Evolutionary conservation across 1,284 basidiomycete genomes (phyloP), one percentile per base, ranked within the genome.

Genomic region (Cutaneotrichosporon sp.): DNA sequence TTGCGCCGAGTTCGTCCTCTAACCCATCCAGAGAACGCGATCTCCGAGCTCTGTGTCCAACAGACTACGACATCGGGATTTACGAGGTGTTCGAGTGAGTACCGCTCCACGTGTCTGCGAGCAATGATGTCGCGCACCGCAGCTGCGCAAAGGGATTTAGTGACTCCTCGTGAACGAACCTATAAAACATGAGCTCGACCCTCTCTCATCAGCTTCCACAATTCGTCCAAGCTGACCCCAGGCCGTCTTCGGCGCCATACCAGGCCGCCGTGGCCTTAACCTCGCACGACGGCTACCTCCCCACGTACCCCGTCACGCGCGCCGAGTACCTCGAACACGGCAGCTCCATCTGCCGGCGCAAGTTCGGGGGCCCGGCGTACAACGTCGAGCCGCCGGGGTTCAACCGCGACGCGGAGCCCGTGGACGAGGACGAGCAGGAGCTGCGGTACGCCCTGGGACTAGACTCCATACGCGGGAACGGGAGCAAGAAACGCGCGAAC

Each of bases 311-410:
- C 14, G 85, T 94, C 67, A 91, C 90, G 3, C 82, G 89, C 42
- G 85, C 85, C 55, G 91, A 95, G 73, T 95, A 93, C 79, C 81
- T 86, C 58, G 92, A 95, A 78, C 84, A 83, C 64, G 92, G 92
- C 36, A 88, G 86, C 67, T 85, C 82, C 62, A 88, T 87, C 63
- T 87, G 86, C 64, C 84, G 89, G 60, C 69, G 73, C 20, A 67
- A 72, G 33, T 77, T 77, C 43, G 74, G 74, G 20, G 73, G 74
- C 16, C 76, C 73, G 25, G 57, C 64, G 3, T 76, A 76, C 64
- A 75, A 72, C 56, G 62, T 72, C 52, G 63, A 72, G 43, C 75
- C 74, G 47, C 74, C 75, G 0, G 72, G 72, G 7, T 74, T 75
- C 62, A 64, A 67, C 3, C 58, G 65, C 14, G 56, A 51, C 18